Evolutionary conservation across 1,284 basidiomycete species (phyloP).

Genomic region (Cryptococcus hybrid): DNA sequence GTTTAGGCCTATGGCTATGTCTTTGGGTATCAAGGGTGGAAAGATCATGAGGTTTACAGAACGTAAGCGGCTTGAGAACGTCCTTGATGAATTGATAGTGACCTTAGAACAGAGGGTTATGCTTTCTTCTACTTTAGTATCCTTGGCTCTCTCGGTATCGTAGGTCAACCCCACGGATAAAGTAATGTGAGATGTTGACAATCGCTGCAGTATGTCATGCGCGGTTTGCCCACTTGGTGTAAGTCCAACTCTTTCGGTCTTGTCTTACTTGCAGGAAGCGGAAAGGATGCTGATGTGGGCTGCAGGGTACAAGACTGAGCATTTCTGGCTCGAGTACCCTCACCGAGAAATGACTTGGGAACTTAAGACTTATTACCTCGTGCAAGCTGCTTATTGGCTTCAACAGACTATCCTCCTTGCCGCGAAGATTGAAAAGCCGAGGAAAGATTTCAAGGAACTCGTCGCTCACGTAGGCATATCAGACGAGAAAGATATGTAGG

Average conservation of each 20-base stretch:
- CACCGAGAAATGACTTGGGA: slow-evolving; percentile 82
- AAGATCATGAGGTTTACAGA: slow-evolving; percentile 85
- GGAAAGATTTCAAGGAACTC: slow-evolving; percentile 70
- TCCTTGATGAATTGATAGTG: neutral
- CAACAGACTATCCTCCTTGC: slow-evolving; percentile 88
- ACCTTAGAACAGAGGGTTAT: slow-evolving; percentile 60
- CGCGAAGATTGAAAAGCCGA: slow-evolving; percentile 89
- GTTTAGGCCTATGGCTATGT: slow-evolving; percentile 67
- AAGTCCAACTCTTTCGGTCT: too few species aligned
- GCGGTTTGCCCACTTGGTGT: slow-evolving; percentile 79
- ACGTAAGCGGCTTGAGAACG: slow-evolving; percentile 46
- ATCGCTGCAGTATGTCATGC: slow-evolving; percentile 71
- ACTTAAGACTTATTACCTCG: slow-evolving; percentile 88
- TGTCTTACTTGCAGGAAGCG: slow-evolving; percentile 15
- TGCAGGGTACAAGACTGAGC: slow-evolving; percentile 65
- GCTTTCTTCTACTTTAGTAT: slow-evolving; percentile 74
- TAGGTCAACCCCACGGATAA: neutral
- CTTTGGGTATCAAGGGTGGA: slow-evolving; percentile 62
- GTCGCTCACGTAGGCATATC: slow-evolving; percentile 45
- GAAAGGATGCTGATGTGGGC: too few species aligned
- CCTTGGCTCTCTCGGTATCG: slow-evolving; percentile 69
- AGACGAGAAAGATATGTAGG: neutral
- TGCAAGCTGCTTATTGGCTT: slow-evolving; percentile 86
- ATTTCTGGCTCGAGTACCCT: slow-evolving; percentile 84
- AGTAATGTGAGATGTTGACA: neutral